A percentile compares a stretch with the other conserved stretches of the same genome.
These are phyloP conservation scores for Kluyveromyces nonfermentans DNA, from an alignment of 805 yeast species.

Conservation along the genomic window DNA sequence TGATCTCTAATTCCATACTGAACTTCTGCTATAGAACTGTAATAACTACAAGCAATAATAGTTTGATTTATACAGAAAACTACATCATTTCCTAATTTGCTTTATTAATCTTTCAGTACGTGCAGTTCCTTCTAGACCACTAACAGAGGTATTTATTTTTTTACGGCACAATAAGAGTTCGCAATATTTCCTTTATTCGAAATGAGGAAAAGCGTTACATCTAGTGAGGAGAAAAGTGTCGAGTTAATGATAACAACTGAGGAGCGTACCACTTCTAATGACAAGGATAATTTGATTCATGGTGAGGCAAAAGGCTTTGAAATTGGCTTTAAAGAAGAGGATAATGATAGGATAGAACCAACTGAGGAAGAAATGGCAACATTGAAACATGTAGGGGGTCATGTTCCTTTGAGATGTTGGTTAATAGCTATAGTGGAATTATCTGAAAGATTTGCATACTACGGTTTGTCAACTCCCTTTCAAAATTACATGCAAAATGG, in stretches of 20 bases:
- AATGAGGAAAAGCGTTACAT: background rate
- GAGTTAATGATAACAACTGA: background rate
- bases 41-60: too few relatives aligned
- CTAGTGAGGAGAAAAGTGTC: background rate
- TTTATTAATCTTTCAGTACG: too few relatives aligned
- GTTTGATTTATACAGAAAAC: too few relatives aligned
- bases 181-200: background rate
- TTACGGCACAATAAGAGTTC: too few relatives aligned
- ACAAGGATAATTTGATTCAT: background rate
- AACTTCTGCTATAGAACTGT: too few relatives aligned
- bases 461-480: slow-evolving; percentile 68
- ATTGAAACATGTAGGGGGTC: slow-evolving; percentile 31
- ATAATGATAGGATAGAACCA: slow-evolving; percentile 12
- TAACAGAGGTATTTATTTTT: too few relatives aligned
- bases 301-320: background rate
- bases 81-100: too few relatives aligned
- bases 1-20: too few relatives aligned
- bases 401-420: slow-evolving; percentile 41
- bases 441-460: slow-evolving; percentile 73
- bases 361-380: slow-evolving; percentile 25
- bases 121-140: too few relatives aligned
- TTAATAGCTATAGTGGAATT: slow-evolving; percentile 60
- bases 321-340: slow-evolving; percentile 1
- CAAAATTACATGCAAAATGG: slow-evolving; percentile 67
- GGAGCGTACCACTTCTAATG: background rate